Evolutionary conservation across 2,329 filamentous ascomycete genomes (phyloP), one percentile per base, ranked within the genome.

Genomic region (Arachnomyces sp.): DNA sequence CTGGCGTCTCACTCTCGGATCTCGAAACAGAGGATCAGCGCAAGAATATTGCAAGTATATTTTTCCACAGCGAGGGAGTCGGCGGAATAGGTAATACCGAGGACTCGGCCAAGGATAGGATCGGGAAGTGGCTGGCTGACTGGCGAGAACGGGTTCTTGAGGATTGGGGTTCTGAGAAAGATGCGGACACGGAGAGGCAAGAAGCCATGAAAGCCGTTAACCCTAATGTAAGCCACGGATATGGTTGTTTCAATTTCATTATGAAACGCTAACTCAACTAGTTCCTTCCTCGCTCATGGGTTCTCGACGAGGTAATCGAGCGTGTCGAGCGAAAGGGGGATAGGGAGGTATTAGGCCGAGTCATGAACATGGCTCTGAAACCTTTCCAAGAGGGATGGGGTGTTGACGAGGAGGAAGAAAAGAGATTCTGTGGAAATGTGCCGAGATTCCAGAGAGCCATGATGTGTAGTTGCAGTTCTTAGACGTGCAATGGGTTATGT

Each of bases 401-500:
- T 70, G 75, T 69, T 42, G 70, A 92, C 48, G 67, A 66, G 38
- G 77, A 79, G 12, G 85, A 94, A 57, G 90, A 94, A 60, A 72
- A 81, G 51, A 72, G 89, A 47, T 94, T 86, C 70, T 86, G 81
- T 51, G 82, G 84, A 2, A 88, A 95, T 64, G 86, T 94, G 40
- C 90, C 90, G 0, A 79, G 75, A 57, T 72, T 72, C 34, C 79
- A 81, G 63, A 76, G 86, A 50, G 84, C 84, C 28, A 79, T 94
- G 76, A 90, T 95, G 68, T 96, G 92, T 61, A 94, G 86, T 59
- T 98, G 92, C 65, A 94, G 87, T 59, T 95, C 90, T 16, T 94
- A 43, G 20, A 25, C 20, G 9, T n/a, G n/a, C n/a, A n/a, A n/a
- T n/a, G n/a, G n/a, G n/a, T n/a, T n/a, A n/a, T n/a, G n/a, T n/a